These are phyloP conservation scores for Trametes versicolor DNA, from an alignment of 1,284 basidiomycete genomes.

Conservation along the genomic window DNA sequence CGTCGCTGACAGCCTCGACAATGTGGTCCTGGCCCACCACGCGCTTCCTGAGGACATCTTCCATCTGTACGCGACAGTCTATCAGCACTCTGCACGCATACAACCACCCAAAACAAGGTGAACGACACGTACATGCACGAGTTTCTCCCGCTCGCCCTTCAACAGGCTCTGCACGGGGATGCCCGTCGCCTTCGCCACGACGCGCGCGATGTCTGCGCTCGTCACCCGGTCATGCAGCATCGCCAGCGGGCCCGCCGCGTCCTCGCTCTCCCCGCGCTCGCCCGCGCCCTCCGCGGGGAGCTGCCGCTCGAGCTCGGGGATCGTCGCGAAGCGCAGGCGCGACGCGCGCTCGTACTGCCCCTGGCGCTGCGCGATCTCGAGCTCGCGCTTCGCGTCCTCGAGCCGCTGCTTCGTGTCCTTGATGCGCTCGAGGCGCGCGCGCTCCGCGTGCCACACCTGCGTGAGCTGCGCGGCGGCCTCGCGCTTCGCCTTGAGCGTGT, in stretches of 20 bases:
- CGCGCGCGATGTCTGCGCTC: slow-evolving; percentile 87
- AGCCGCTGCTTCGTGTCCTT: slow-evolving; percentile 83
- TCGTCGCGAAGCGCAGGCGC: slow-evolving; percentile 83
- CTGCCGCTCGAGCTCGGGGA: slow-evolving; percentile 83
- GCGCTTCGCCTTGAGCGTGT: slow-evolving; percentile 66
- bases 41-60: slow-evolving; percentile 75
- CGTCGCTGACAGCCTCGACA: slow-evolving; percentile 83
- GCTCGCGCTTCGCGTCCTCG: slow-evolving; percentile 87
- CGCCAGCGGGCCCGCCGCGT: slow-evolving; percentile 58
- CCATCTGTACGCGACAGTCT: slow-evolving; percentile 68
- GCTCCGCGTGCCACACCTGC: slow-evolving; percentile 83
- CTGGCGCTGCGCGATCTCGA: slow-evolving; percentile 89
- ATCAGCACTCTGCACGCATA: slow-evolving; percentile 19
- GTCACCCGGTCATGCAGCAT: slow-evolving; percentile 91
- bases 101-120: neutral
- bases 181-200: slow-evolving; percentile 90
- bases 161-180: slow-evolving; percentile 92
- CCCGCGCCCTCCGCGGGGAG: slow-evolving; percentile 68
- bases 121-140: slow-evolving; percentile 77
- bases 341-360: slow-evolving; percentile 88
- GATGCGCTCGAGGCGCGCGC: slow-evolving; percentile 77
- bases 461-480: slow-evolving; percentile 71
- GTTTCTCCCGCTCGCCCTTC: slow-evolving; percentile 89
- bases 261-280: slow-evolving; percentile 53
- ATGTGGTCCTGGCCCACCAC: slow-evolving; percentile 93